Base-by-base conservation (phyloP, 2,329 filamentous ascomycete species). In the Aspergillus felis region DNA sequence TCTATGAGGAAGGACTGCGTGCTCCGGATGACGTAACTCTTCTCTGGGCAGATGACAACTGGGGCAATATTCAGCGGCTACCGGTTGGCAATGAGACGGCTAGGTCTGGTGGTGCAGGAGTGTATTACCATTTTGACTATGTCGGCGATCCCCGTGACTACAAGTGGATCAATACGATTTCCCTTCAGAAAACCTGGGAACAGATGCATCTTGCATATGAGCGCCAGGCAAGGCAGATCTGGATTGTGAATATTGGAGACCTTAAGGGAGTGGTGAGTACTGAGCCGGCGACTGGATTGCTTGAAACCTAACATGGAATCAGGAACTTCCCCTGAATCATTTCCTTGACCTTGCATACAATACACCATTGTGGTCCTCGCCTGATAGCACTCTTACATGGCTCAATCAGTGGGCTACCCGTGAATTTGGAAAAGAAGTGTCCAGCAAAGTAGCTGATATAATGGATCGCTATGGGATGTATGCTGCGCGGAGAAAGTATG, bases 11-110 rank as follows among this genome's bases (percentile, higher is more conserved):
- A 17, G 87, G 87, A 1, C 79, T 90, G 67, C 74, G 76, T 2
- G 81, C 88, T 70, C 72, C 87, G 0, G 86, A 89, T 41, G 82
- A 88, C 65, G 82, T 90, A 28, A 89, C 85, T 1, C 76, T 90
- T 25, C 77, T 89, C 4, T 89, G 86, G 82, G 80, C 85, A 0
- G 87, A 89, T 67, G 87, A 90, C 72, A 89, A 88, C 72, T 87
- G 80, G 78, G 86, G 86, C 10, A 86, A 88, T 68, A 80, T 87
- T 27, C 79, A 85, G 28, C 78, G 87, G 24, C 74, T 89, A 29
- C 87, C 87, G 4, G 71, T 84, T 17, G 76, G 72, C 1, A 82
- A 84, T 58, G 87, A 89, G 74, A 84, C 80, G 2, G 71, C 74
- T n/a, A 76, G 87, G 10, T 73, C 76, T 4, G 86, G 85, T 38